These are phyloP conservation scores for Biscogniauxia sp. DNA, from an alignment of 2,329 filamentous ascomycete genomes.

Conservation along the genomic window DNA sequence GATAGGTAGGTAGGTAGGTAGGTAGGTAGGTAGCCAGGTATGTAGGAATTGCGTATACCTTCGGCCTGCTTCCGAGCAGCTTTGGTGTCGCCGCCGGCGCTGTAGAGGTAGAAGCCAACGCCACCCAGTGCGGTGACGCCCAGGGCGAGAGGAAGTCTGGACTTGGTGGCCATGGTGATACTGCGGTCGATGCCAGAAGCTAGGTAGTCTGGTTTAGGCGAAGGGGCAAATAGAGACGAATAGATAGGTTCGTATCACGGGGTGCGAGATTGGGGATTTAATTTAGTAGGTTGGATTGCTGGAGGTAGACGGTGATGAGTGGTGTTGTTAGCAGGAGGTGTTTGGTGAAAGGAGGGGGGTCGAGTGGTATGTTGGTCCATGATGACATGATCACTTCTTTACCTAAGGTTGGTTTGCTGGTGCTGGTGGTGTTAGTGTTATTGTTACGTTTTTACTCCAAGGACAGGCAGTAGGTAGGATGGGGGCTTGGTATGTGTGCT, in stretches of 20 bases:
- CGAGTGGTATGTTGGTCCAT: constrained; percentile 1
- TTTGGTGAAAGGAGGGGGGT: background rate
- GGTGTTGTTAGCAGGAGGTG: too few species aligned
- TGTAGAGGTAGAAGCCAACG: constrained; percentile 88
- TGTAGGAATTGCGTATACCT: constrained; percentile 48
- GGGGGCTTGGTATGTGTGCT: background rate
- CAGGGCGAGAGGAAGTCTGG: constrained; percentile 46
- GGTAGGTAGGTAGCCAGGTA: too few species aligned
- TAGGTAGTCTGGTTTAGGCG: too few species aligned
- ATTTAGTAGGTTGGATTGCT: too few species aligned
- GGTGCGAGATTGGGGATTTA: too few species aligned
- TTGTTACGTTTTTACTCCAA: background rate
- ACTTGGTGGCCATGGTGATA: constrained; percentile 18
- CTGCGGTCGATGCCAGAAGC: background rate
- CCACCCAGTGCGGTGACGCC: constrained; percentile 65
- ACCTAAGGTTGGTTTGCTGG: constrained; percentile 8
- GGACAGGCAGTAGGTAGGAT: background rate
- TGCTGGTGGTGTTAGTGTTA: background rate
- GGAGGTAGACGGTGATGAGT: too few species aligned
- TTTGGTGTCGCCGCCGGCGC: constrained; percentile 75
- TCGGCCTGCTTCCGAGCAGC: constrained; percentile 84
- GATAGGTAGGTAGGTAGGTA: too few species aligned
- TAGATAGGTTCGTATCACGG: background rate
- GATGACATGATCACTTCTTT: constrained; percentile 44
- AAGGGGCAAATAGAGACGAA: background rate